Base-by-base conservation (phyloP, 345 rosid genomes). In the Gossypium sturtianum region DNA sequence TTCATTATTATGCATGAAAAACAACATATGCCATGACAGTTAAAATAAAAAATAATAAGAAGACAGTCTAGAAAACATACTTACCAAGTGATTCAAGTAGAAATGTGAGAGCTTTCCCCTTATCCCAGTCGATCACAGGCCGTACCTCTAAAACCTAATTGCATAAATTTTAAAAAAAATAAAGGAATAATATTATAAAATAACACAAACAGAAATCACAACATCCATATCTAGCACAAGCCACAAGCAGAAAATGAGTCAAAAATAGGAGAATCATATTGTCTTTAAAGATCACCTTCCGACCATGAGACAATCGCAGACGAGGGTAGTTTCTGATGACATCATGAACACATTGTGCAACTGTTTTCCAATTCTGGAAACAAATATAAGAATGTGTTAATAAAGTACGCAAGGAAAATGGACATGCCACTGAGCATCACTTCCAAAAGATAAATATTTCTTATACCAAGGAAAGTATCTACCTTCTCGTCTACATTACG, bases 81-180 rank as follows among this genome's bases (percentile, higher is more conserved):
- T 47, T 71, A 92, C 98, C 98, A 9, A 95, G 93, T 72, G 99
- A 95, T 85, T 95, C 91, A 20, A 93, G 99, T 57, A 95, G 84
- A 82, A 95, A 93, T 43, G 81, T 83, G 8, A 95, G 89, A 71
- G 99, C 98, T 82, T 91, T 91, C 68, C 99, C 99, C 87, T 95
- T 95, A 80, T 95, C 94, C 99, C 99, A 93, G 71, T 93, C 72
- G 71, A 94, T 94, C 66, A 84, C 89, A 12, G 99, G 99, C 41
- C 98, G 90, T 67, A 94, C 83, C 85, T 94, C 99, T 76, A 94
- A 86, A 82, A 94, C 98, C 97, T 94, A 75, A 38, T 56, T 49
- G n/a, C 3, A 2, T n/a, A 17, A 66, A 76, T 15, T 52, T 61
- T 22, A 2, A 12, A 58, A 58, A 29, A 19, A 29, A 22, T 25